These are phyloP conservation scores for Clonostachys byssicola DNA, from an alignment of 2,329 filamentous ascomycete genomes.

Conservation along the genomic window DNA sequence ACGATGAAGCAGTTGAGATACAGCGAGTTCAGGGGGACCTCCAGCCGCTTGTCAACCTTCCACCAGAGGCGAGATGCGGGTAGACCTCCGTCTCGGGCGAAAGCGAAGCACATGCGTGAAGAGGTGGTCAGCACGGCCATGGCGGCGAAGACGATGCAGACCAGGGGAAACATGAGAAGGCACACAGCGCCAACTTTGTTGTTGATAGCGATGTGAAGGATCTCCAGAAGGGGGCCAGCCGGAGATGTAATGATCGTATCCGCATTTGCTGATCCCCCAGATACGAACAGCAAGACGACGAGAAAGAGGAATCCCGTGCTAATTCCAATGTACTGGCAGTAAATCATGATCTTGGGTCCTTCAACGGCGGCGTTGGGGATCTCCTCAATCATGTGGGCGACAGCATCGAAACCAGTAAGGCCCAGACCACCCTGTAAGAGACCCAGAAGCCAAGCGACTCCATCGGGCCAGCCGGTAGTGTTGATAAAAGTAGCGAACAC, in stretches of 20 bases:
- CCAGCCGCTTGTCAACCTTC: conserved; percentile 54
- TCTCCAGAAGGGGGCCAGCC: conserved; percentile 56
- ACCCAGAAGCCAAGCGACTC: conserved; percentile 43
- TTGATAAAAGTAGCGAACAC: conserved; percentile 49
- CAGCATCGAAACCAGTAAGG: conserved; percentile 40
- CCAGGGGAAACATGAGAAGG: conserved; percentile 61
- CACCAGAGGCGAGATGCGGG: conserved; percentile 58
- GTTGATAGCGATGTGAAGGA: conserved; percentile 57
- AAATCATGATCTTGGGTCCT: conserved; percentile 30
- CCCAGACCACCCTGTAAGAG: conserved; percentile 41
- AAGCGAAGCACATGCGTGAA: conserved; percentile 64
- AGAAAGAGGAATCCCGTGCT: conserved; percentile 60
- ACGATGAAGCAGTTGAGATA: conserved; percentile 31
- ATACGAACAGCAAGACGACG: conserved; percentile 61
- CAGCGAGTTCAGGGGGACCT: conserved; percentile 64
- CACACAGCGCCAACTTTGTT: conserved; percentile 59
- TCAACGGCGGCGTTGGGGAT: conserved; percentile 28
- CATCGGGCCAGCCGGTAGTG: conserved; percentile 45
- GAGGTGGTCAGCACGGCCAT: conserved; percentile 63
- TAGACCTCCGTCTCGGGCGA: conserved; percentile 60
- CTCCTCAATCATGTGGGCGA: conserved; percentile 46
- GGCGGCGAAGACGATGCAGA: conserved; percentile 61
- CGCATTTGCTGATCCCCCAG: too few relatives aligned
- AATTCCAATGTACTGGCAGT: conserved; percentile 46
- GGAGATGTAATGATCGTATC: conserved; percentile 48